These are phyloP conservation scores for Yamadazyma trypodendri DNA, from an alignment of 1,139 yeast species.

Conservation along the genomic window DNA sequence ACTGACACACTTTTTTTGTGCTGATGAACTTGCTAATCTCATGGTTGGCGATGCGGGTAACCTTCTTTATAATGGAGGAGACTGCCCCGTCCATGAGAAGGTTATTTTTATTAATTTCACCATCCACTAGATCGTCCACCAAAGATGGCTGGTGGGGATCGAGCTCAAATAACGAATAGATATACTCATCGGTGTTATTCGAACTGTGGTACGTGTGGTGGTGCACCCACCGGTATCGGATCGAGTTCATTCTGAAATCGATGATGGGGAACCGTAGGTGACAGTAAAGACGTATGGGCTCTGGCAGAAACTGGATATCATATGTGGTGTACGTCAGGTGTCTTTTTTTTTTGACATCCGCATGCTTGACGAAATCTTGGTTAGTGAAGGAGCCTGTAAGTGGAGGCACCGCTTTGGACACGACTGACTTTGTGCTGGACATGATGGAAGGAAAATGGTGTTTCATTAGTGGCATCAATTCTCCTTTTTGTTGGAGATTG, in stretches of 20 bases:
- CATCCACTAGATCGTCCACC: slow-evolving; percentile 3
- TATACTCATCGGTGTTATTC: neutral
- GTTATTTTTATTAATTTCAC: slow-evolving; percentile 4
- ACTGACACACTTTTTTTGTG: slow-evolving; percentile 2
- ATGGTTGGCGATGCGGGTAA: neutral
- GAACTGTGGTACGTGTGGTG: neutral
- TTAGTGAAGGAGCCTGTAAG: neutral
- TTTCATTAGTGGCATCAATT: slow-evolving; percentile 1
- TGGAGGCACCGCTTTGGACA: neutral
- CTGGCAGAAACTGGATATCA: neutral
- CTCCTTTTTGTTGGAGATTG: slow-evolving; percentile 4
- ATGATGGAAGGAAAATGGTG: neutral
- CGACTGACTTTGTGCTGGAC: neutral
- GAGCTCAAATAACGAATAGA: slow-evolving; percentile 6
- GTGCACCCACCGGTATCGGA: slow-evolving; percentile 8
- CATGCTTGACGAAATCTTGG: neutral
- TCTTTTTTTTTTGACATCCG: neutral
- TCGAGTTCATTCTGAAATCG: slow-evolving; percentile 6
- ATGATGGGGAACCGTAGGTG: slow-evolving; percentile 6
- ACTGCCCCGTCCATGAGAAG: neutral
- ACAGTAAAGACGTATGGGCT: neutral
- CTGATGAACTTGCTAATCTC: slow-evolving; percentile 4
- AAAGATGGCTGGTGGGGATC: slow-evolving; percentile 4
- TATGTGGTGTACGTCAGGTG: neutral
- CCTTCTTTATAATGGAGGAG: neutral